phyloP scores from a whole-genome alignment of 495 filamentous ascomycete species.

The Annulohypoxylon nitens region DNA sequence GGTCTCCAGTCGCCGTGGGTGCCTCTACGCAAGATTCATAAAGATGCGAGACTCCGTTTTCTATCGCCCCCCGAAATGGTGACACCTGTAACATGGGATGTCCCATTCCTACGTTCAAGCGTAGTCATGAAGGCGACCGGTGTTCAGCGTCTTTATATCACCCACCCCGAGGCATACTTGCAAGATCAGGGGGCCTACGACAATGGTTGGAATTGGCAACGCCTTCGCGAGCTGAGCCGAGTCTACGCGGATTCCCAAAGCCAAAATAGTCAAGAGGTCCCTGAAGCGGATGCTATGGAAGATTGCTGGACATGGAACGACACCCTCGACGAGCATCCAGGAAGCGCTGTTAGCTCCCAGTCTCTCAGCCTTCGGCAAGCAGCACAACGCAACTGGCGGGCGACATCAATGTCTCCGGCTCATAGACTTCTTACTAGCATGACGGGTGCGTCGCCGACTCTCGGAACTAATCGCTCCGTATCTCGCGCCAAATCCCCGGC shows the following conservation, averaged over 20 bases:
- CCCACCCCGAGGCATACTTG: slow-evolving; percentile 73
- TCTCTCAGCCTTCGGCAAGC: slow-evolving; percentile 56
- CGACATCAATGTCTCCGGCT: slow-evolving; percentile 54
- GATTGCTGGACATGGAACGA: slow-evolving; percentile 65
- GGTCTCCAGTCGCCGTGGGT: slow-evolving; percentile 70
- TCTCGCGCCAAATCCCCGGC: slow-evolving; percentile 55
- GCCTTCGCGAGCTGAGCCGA: slow-evolving; percentile 68
- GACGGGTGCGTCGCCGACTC: slow-evolving; percentile 32
- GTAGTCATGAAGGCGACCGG: slow-evolving; percentile 73
- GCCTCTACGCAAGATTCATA: slow-evolving; percentile 77
- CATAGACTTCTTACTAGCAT: slow-evolving; percentile 52
- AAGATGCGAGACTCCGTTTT: slow-evolving; percentile 74
- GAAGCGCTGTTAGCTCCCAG: slow-evolving; percentile 50
- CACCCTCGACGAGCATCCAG: slow-evolving; percentile 62
- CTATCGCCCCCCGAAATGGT: slow-evolving; percentile 74
- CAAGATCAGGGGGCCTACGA: slow-evolving; percentile 64
- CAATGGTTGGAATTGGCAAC: slow-evolving; percentile 71
- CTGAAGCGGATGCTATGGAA: slow-evolving; percentile 72
- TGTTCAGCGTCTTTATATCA: slow-evolving; percentile 73
- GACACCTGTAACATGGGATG: slow-evolving; percentile 74
- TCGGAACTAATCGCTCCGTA: slow-evolving; percentile 51
- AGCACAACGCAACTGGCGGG: slow-evolving; percentile 52
- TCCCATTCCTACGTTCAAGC: slow-evolving; percentile 71
- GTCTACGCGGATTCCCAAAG: slow-evolving; percentile 61
- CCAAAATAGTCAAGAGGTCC: slow-evolving; percentile 57